phyloP scores from a whole-genome alignment of 768 basidiomycete genomes.

The Sarcodon sp. region DNA sequence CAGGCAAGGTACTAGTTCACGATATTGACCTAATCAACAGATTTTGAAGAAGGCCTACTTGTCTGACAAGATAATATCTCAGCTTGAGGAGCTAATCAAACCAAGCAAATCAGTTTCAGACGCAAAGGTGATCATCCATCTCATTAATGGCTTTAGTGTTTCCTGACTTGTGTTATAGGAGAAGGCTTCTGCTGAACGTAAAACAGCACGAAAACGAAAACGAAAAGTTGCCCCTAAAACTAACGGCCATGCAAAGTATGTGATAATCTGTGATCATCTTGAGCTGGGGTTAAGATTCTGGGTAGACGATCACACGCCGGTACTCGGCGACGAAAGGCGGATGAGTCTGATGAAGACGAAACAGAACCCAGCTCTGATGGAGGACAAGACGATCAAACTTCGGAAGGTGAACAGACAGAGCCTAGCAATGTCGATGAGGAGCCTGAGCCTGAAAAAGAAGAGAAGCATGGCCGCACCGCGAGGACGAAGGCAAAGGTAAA shows the following conservation, averaged over 20 bases:
- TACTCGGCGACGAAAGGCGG: conserved; percentile 13
- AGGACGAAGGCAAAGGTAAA: not conserved
- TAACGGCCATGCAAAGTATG: conserved; percentile 39
- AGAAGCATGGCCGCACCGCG: conserved; percentile 2
- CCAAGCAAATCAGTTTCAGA: conserved; percentile 13
- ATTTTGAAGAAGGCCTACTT: conserved; percentile 58
- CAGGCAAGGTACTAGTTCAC: not conserved
- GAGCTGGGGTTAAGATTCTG: not conserved
- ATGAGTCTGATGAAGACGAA: conserved; percentile 17
- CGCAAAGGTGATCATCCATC: conserved; percentile 6
- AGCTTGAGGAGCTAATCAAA: conserved; percentile 42
- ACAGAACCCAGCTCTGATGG: conserved; percentile 6
- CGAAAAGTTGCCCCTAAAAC: conserved; percentile 37
- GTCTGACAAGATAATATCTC: conserved; percentile 40
- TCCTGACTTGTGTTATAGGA: conserved; percentile 13
- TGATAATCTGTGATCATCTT: not conserved
- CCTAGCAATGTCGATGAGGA: conserved; percentile 9
- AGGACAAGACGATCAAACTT: conserved; percentile 4
- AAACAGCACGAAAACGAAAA: conserved; percentile 41
- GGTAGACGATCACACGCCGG: conserved; percentile 12
- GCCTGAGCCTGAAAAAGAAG: conserved; percentile 7
- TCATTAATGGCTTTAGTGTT: conserved; percentile 3
- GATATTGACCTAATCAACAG: conserved; percentile 22
- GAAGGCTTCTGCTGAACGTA: conserved; percentile 26
- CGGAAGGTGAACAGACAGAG: conserved; percentile 8